Evolutionary conservation across 192 early-diverging fungal genomes (phyloP).

Genomic region (Gryganskiella cystojenkinii): DNA sequence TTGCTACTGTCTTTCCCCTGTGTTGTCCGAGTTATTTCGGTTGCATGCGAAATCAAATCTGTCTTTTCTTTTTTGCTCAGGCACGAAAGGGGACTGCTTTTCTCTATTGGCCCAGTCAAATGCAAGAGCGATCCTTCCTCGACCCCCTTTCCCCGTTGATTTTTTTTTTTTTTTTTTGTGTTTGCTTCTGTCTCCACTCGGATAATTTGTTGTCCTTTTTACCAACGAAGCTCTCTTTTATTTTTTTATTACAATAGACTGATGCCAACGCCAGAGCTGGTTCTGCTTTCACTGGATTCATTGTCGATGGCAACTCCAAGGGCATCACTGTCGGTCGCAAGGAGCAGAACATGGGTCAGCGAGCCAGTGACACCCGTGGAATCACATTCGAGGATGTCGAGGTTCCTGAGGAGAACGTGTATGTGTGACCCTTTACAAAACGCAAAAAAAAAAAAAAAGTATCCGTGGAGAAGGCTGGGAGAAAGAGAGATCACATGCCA

Average conservation of each 20-base stretch:
- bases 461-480: not conserved
- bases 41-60: not conserved
- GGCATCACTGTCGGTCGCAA: constrained; percentile 94
- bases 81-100: constrained; percentile 12
- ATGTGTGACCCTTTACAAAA: constrained; percentile 10
- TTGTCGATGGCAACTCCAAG: constrained; percentile 90
- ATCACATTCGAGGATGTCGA: constrained; percentile 88
- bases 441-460: not conserved
- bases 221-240: constrained; percentile 1
- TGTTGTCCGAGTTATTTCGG: too few relatives aligned
- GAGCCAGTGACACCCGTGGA: constrained; percentile 91
- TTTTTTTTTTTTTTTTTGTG: not conserved
- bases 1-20: too few relatives aligned
- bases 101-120: constrained; percentile 31
- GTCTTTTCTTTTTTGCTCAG: not conserved
- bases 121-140: constrained; percentile 24
- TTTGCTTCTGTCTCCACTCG: constrained; percentile 1
- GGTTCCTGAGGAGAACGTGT: constrained; percentile 81
- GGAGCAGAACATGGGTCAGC: constrained; percentile 98
- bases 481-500: not conserved
- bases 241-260: constrained; percentile 55
- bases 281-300: constrained; percentile 95
- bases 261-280: constrained; percentile 82
- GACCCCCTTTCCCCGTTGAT: not conserved
- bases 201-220: constrained; percentile 18